phyloP scores from a whole-genome alignment of 306 rosid genomes.

The Phaseolus lunatus region DNA sequence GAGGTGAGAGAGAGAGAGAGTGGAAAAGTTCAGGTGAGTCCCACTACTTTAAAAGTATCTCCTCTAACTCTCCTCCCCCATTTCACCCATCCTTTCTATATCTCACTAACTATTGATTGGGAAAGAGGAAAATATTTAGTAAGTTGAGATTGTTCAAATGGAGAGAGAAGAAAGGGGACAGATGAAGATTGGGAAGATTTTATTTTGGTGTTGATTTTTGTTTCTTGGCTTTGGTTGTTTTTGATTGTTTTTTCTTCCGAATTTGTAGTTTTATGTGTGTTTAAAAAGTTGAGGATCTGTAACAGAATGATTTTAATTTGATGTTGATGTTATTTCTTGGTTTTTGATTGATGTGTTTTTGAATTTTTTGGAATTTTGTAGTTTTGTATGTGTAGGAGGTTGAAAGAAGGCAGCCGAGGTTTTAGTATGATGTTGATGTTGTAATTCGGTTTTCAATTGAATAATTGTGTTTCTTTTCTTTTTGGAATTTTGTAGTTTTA shows the following conservation, averaged over 20 bases:
- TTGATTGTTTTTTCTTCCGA: not conserved
- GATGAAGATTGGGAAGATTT: not conserved
- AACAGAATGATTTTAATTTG: not conserved
- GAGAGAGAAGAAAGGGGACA: not conserved
- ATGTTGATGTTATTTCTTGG: not conserved
- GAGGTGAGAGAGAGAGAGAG: no score
- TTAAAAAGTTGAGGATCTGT: conserved; percentile 67
- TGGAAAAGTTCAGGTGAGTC: no score
- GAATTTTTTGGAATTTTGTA: conserved; percentile 42
- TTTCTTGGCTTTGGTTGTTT: not conserved
- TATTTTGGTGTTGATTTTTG: not conserved
- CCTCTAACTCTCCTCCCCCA: no score
- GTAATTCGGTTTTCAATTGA: not conserved
- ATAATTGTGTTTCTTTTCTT: not conserved
- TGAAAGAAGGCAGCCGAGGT: conserved; percentile 50
- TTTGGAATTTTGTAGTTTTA: conserved; percentile 60
- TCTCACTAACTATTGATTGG: not conserved
- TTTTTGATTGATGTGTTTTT: not conserved
- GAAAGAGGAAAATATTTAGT: not conserved
- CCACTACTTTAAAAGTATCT: no score
- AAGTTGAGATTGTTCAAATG: not conserved
- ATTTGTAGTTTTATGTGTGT: conserved; percentile 25
- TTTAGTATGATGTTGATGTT: not conserved
- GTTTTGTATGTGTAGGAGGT: conserved; percentile 81
- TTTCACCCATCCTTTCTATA: no score